Conservation (phyloP, 352 stramenopile genomes). For the Globisporangium rhizosaccharum region DNA sequence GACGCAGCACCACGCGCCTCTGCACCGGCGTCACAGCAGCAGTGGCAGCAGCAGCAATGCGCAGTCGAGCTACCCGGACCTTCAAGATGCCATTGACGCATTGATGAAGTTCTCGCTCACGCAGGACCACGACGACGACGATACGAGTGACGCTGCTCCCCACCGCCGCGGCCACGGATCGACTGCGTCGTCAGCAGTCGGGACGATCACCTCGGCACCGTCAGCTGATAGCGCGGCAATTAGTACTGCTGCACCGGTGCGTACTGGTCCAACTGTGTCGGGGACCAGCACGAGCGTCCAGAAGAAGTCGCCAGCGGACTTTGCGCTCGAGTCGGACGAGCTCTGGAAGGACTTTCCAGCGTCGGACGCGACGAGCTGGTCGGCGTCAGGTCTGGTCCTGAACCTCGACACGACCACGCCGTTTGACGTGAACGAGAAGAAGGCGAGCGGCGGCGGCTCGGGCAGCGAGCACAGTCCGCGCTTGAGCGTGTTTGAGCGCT, state of each 20-base stretch:
- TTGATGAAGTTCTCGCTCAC: constrained; percentile 85
- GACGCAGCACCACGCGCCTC: neutral
- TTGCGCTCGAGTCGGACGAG: constrained; percentile 57
- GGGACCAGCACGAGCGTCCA: neutral
- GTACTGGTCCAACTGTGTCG: neutral
- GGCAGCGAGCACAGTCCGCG: constrained; percentile 63
- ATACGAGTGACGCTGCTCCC: constrained; percentile 1
- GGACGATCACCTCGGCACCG: neutral
- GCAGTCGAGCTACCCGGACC: constrained; percentile 54
- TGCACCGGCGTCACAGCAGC: constrained; percentile 7
- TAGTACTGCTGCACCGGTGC: too few species aligned
- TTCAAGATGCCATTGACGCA: constrained; percentile 84
- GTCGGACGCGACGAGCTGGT: constrained; percentile 43
- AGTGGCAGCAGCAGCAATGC: constrained; percentile 7
- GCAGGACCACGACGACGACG: constrained; percentile 31
- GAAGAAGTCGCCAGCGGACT: constrained; percentile 33
- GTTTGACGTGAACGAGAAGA: constrained; percentile 30
- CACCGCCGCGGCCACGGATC: constrained; percentile 13
- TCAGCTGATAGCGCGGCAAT: neutral
- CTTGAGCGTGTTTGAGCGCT: constrained; percentile 79
- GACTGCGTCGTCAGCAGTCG: constrained; percentile 13
- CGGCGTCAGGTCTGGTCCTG: constrained; percentile 41
- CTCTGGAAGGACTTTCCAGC: constrained; percentile 77
- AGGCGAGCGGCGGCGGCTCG: constrained; percentile 9
- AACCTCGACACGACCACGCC: constrained; percentile 48